Conservation (phyloP, 768 basidiomycete genomes). For the Phaeotremella skinneri region DNA sequence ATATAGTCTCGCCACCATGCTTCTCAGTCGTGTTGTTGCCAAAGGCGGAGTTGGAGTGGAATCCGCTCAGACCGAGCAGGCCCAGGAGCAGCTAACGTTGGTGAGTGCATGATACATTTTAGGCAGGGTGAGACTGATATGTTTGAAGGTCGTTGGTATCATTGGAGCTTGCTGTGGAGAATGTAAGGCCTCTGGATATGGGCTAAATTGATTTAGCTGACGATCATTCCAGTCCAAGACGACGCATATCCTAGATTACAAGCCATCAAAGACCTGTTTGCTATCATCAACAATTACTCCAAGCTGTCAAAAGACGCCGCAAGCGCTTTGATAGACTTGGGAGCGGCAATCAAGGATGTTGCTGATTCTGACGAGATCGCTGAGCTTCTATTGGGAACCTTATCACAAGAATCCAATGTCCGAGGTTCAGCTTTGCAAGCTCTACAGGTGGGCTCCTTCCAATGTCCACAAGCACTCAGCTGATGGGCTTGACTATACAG, state of each 20-base stretch:
- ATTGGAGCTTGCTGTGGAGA: conserved; percentile 58
- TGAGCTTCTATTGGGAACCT: conserved; percentile 68
- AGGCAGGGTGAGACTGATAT: conserved; percentile 55
- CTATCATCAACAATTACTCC: conserved; percentile 72
- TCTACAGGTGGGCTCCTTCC: conserved; percentile 63
- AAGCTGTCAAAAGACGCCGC: conserved; percentile 79
- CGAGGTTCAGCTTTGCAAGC: conserved; percentile 86
- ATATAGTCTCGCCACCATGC: conserved; percentile 74
- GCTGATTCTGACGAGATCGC: conserved; percentile 64
- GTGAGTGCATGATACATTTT: conserved; percentile 58
- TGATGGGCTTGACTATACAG: conserved; percentile 53
- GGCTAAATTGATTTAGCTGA: not conserved
- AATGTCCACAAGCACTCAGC: too few species aligned
- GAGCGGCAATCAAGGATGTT: conserved; percentile 69
- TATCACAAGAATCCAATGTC: conserved; percentile 82
- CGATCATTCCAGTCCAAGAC: conserved; percentile 61
- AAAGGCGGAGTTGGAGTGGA: conserved; percentile 66
- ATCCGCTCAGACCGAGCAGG: conserved; percentile 66
- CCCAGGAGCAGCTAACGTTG: conserved; percentile 76
- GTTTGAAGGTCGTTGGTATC: conserved; percentile 47
- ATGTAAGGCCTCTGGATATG: conserved; percentile 58
- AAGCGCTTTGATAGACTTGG: conserved; percentile 73
- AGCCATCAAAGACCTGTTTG: conserved; percentile 67
- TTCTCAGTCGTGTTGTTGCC: conserved; percentile 66
- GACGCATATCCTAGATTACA: conserved; percentile 69